Conservation (phyloP, 306 rosid genomes). For the Myrica gale region DNA sequence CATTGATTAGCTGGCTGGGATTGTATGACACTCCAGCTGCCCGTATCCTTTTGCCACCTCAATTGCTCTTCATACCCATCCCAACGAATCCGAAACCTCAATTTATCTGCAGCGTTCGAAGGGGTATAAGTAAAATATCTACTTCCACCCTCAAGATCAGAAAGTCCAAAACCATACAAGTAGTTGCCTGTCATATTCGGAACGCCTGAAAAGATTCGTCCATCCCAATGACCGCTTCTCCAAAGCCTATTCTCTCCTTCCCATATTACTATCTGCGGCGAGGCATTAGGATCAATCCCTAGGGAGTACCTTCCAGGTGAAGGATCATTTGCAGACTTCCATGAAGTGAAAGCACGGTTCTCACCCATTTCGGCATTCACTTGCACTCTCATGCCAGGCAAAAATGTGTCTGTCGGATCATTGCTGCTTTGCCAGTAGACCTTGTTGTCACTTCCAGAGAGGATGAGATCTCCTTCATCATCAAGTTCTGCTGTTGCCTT, state of each 20-base stretch:
- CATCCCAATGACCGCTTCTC: constrained; percentile 88
- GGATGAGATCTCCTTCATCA: constrained; percentile 50
- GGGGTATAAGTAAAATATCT: constrained; percentile 37
- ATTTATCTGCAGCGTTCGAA: constrained; percentile 8
- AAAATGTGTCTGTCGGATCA: constrained; percentile 58
- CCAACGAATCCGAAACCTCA: constrained; percentile 61
- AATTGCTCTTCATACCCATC: constrained; percentile 56
- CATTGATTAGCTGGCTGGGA: constrained; percentile 48
- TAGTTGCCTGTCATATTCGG: constrained; percentile 36
- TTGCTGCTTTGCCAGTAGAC: constrained; percentile 61
- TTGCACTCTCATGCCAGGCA: constrained; percentile 62
- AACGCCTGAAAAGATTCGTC: constrained; percentile 50
- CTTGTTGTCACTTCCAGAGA: constrained; percentile 6
- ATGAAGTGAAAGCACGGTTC: constrained; percentile 41
- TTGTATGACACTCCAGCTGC: constrained; percentile 38
- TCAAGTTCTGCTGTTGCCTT: constrained; percentile 34
- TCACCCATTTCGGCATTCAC: constrained; percentile 32
- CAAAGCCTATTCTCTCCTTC: constrained; percentile 50
- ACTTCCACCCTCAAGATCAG: constrained; percentile 2
- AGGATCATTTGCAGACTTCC: constrained; percentile 68
- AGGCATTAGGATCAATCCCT: constrained; percentile 66
- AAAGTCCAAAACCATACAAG: constrained; percentile 51
- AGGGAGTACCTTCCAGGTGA: constrained; percentile 51
- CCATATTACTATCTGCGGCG: constrained; percentile 74
- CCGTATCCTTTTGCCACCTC: constrained; percentile 37